phyloP scores from a whole-genome alignment of 2,329 filamentous ascomycete genomes.

The Ceratocystis alfenasii region DNA sequence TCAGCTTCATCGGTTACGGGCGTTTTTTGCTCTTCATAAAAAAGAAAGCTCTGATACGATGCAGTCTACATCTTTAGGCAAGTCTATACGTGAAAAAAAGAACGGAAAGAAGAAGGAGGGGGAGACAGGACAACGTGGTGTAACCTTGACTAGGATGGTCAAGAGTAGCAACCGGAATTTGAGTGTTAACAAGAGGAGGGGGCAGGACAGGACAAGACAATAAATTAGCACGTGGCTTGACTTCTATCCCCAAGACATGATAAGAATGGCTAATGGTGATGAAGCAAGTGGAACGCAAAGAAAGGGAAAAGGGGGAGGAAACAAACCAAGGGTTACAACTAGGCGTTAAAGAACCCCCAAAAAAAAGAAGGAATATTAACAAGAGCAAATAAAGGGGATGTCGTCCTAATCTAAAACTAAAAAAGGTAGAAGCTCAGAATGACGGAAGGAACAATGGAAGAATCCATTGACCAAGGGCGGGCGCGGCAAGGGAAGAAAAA shows the following conservation, averaged over 20 bases:
- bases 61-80: background rate
- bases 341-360: background rate
- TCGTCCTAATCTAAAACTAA: background rate
- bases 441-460: slow-evolving; percentile 8
- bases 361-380: background rate
- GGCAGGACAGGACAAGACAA: background rate
- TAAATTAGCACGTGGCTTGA: background rate
- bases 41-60: background rate
- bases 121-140: background rate
- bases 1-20: too few species aligned
- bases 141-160: background rate
- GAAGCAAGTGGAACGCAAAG: background rate
- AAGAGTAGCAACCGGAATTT: too few species aligned
- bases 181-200: background rate
- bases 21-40: background rate
- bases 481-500: background rate
- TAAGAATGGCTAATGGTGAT: background rate
- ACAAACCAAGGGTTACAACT: background rate
- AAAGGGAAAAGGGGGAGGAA: background rate
- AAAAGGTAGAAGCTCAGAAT: background rate
- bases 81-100: background rate
- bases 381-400: background rate
- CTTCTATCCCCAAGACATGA: background rate
- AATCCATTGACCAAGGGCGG: slow-evolving; percentile 1
- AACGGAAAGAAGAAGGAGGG: background rate